These are phyloP conservation scores for Pestalotiopsis sp. DNA, from an alignment of 2,329 filamentous ascomycete genomes.

Conservation along the genomic window DNA sequence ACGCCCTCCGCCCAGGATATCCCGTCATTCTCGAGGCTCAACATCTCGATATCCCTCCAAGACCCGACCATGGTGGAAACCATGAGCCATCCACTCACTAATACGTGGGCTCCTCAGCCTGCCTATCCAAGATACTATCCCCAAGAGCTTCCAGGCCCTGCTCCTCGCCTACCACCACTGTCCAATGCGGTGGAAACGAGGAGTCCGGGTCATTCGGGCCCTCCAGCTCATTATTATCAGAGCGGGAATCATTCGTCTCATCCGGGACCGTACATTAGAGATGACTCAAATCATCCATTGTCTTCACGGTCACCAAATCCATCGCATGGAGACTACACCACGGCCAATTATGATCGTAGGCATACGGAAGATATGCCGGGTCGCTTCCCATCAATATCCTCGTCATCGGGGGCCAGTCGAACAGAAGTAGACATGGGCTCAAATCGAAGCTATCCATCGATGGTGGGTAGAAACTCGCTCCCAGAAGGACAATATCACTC, in stretches of 20 bases:
- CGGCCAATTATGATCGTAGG: background rate
- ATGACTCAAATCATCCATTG: conserved; percentile 16
- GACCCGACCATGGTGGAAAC: conserved; percentile 14
- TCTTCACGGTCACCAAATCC: conserved; percentile 1
- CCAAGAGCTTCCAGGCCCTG: conserved; percentile 10
- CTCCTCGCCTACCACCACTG: conserved; percentile 5
- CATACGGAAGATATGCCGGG: background rate
- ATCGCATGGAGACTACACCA: background rate
- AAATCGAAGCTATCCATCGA: background rate
- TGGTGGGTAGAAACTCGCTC: conserved; percentile 19
- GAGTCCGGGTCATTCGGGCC: background rate
- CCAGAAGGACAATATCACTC: conserved; percentile 18
- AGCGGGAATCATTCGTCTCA: background rate
- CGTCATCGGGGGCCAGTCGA: conserved; percentile 21
- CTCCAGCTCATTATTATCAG: background rate
- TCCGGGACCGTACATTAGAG: background rate
- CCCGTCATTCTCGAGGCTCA: background rate
- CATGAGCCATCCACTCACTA: conserved; percentile 12
- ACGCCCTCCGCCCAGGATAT: background rate
- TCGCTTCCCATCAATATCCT: conserved; percentile 5
- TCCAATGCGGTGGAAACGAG: conserved; percentile 2
- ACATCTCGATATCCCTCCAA: background rate
- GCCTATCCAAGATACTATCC: conserved; percentile 9
- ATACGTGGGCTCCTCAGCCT: conserved; percentile 13
- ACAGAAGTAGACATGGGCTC: conserved; percentile 20